These are phyloP conservation scores for Dysphania ambrosioides DNA, from an alignment of 148 eudicot species.

Conservation along the genomic window DNA sequence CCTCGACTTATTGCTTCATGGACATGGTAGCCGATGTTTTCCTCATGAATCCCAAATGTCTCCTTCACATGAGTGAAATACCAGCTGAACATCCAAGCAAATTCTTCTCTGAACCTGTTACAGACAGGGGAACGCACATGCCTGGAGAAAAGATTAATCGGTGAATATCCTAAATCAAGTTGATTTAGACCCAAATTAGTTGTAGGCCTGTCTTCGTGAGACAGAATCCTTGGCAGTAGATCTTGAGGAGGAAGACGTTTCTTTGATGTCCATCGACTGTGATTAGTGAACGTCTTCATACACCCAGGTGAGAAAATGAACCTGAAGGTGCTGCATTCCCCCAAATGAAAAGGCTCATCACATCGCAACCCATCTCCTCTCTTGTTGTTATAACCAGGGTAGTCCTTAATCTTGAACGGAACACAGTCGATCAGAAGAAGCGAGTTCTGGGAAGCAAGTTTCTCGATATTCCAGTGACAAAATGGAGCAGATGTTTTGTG, in stretches of 20 bases:
- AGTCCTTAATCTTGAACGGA: slow-evolving; percentile 41
- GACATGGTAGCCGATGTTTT: slow-evolving; percentile 13
- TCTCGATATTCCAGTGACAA: slow-evolving; percentile 45
- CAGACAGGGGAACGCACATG: neutral
- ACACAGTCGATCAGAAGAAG: slow-evolving; percentile 27
- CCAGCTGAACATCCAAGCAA: slow-evolving; percentile 31
- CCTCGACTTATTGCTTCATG: slow-evolving; percentile 28
- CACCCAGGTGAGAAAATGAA: slow-evolving; percentile 24
- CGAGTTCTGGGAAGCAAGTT: slow-evolving; percentile 36
- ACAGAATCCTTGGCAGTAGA: too few species aligned
- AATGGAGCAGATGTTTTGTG: slow-evolving; percentile 55
- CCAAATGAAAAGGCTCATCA: slow-evolving; percentile 53
- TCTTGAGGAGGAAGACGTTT: neutral
- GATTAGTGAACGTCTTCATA: neutral
- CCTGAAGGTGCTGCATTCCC: slow-evolving; percentile 50
- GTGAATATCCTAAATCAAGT: neutral
- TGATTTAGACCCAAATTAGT: neutral
- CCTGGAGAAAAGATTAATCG: neutral
- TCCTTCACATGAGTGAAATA: slow-evolving; percentile 29
- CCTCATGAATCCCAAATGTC: slow-evolving; percentile 30
- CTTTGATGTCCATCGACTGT: neutral
- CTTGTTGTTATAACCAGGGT: slow-evolving; percentile 67
- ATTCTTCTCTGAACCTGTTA: slow-evolving; percentile 16
- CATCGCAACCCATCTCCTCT: slow-evolving; percentile 44
- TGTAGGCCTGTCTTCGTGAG: neutral